phyloP scores from a whole-genome alignment of 2,329 filamentous ascomycete genomes.

The Penicillium sp. region DNA sequence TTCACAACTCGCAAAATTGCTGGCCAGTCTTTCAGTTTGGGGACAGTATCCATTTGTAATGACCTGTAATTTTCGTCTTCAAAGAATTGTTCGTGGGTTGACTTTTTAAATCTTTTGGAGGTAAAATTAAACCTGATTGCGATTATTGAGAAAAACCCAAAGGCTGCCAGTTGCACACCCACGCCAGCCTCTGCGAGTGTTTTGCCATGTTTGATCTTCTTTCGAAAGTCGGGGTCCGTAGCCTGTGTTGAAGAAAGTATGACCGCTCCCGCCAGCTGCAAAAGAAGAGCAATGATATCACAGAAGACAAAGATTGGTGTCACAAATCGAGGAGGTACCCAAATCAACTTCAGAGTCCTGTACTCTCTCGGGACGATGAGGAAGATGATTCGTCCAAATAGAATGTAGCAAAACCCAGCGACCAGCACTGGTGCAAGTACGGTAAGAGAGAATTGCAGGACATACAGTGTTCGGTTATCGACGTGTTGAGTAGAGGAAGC shows the following conservation, averaged over 20 bases:
- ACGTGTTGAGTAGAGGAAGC: slow-evolving; percentile 26
- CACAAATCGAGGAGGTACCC: slow-evolving; percentile 31
- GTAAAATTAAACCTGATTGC: slow-evolving; percentile 48
- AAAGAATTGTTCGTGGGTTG: slow-evolving; percentile 26
- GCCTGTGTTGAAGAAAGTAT: slow-evolving; percentile 36
- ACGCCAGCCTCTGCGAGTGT: slow-evolving; percentile 40
- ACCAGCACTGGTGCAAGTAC: slow-evolving; percentile 39
- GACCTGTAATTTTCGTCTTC: neutral
- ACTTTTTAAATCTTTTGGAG: slow-evolving; percentile 34
- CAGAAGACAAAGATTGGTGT: slow-evolving; percentile 43
- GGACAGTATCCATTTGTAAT: slow-evolving; percentile 20
- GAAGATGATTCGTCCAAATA: slow-evolving; percentile 39
- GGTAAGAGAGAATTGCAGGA: slow-evolving; percentile 36
- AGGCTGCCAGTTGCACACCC: slow-evolving; percentile 43
- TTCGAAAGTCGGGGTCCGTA: slow-evolving; percentile 14
- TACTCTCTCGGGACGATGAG: slow-evolving; percentile 32
- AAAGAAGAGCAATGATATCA: slow-evolving; percentile 36
- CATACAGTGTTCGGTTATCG: slow-evolving; percentile 24
- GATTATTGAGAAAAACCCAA: slow-evolving; percentile 46
- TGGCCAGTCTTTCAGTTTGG: slow-evolving; percentile 28
- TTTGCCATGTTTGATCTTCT: slow-evolving; percentile 34
- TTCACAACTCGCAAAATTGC: slow-evolving; percentile 29
- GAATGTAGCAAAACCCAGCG: slow-evolving; percentile 38
- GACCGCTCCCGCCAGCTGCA: slow-evolving; percentile 37
- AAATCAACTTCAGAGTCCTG: slow-evolving; percentile 33